Conservation (phyloP, 805 yeast genomes). For the Candida easanensis region DNA sequence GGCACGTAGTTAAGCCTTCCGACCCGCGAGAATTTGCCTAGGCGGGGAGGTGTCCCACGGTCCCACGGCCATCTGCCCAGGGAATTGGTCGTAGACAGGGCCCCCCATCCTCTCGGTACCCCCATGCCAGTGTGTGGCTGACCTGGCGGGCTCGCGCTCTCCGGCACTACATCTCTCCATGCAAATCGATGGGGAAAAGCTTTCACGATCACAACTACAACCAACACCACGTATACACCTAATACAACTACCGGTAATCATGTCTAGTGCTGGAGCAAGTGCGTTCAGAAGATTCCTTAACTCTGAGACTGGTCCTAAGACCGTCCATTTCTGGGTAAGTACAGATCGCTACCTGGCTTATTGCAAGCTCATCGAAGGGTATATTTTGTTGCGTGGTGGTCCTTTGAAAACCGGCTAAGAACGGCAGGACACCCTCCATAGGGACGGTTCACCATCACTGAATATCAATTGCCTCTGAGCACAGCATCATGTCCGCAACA, state of each 20-base stretch:
- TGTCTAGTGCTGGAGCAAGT: constrained; percentile 33
- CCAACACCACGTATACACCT: neutral
- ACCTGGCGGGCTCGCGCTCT: neutral
- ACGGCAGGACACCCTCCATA: too few relatives aligned
- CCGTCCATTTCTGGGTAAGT: constrained; percentile 96
- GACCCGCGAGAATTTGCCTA: too few relatives aligned
- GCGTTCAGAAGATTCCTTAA: constrained; percentile 69
- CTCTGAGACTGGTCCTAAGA: constrained; percentile 92
- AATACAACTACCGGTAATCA: neutral
- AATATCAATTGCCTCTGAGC: too few relatives aligned
- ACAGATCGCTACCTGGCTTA: neutral
- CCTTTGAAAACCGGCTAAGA: too few relatives aligned
- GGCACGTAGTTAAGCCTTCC: too few relatives aligned
- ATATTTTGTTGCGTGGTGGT: neutral
- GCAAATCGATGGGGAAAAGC: constrained; percentile 1
- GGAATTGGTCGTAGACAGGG: neutral
- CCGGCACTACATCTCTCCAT: neutral
- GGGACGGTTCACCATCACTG: too few relatives aligned
- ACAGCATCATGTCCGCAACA: neutral
- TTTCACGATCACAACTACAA: neutral
- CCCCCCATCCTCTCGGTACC: neutral
- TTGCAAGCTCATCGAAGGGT: neutral
- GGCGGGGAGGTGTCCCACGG: neutral
- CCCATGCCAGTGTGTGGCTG: neutral
- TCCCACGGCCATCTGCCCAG: neutral